phyloP scores from a whole-genome alignment of 2,329 filamentous ascomycete genomes.

The Lachnellula subtilissima region DNA sequence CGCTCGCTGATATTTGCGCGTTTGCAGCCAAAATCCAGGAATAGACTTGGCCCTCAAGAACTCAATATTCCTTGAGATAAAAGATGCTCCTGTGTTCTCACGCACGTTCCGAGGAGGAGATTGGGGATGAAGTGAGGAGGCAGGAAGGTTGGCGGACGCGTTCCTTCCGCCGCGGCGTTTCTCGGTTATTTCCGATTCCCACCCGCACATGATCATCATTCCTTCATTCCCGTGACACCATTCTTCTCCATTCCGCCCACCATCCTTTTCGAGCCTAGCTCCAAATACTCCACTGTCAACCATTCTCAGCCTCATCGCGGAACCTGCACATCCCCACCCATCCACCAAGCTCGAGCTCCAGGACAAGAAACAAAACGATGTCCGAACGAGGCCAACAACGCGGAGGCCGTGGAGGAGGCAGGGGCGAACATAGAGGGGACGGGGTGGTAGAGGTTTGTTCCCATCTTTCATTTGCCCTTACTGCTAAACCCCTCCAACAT shows the following conservation, averaged over 20 bases:
- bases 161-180: background rate
- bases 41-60: too few relatives aligned
- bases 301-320: background rate
- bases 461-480: background rate
- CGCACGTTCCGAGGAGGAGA: too few relatives aligned
- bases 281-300: background rate
- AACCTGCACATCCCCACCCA: background rate
- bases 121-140: background rate
- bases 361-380: constrained; percentile 14
- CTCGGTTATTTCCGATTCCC: background rate
- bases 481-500: background rate
- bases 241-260: background rate
- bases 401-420: constrained; percentile 17
- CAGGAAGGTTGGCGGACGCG: background rate
- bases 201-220: background rate
- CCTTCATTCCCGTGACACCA: background rate
- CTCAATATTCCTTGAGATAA: too few relatives aligned
- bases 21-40: too few relatives aligned
- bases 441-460: constrained; percentile 19
- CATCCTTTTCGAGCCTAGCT: background rate
- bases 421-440: constrained; percentile 9
- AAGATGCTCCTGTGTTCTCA: too few relatives aligned
- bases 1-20: too few relatives aligned
- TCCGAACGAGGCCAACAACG: constrained; percentile 26
- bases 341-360: background rate